Evolutionary conservation across 257 asterid species (phyloP), one percentile per base, ranked within the genome.

Genomic region (Ilex asprella): DNA sequence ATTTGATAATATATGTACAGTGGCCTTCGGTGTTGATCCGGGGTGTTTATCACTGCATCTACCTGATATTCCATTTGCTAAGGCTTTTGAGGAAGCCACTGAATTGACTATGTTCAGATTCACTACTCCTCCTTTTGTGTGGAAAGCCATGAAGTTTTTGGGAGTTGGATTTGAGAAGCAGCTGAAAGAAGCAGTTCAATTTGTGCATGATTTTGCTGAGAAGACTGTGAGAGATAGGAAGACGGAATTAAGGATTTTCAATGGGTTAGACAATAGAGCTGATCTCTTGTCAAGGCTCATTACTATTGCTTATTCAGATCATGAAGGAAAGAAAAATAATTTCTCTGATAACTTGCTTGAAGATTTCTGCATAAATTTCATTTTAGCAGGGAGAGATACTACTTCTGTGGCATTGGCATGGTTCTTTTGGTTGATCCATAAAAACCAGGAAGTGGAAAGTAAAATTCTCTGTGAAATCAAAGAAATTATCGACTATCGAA

Each of bases 211-310:
- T 50, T 50, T 50, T 50, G 55, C 55, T 4, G 55, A 9, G 55
- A 50, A 50, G 21, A 50, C 55, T 6, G 55, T 50, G 21, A 50
- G 13, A 50, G 16, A 50, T 11, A 50, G 55, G 21, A 50, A n/a
- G 21, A 11, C 0, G 15, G 55, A 50, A 50, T 50, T 14, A 50
- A 5, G n/a, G 6, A 14, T 6, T 4, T 41, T 41, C 12, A 11
- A 11, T 6, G 47, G 47, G 47, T 11, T 41, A 41, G 12, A 11
- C 12, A 6, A 14, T 4, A 12, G 55, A 14, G 8, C 55, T 50
- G 55, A 50, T 50, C 55, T 50, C 55, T 50, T 50, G 55, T 50
- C 55, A 11, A 50, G 55, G 21, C 55, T 50, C 16, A 50, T 50
- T 11, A n/a, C 14, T 50, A 50, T 6, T n/a, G 47, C 7, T 6